Conservation (phyloP, 2,329 filamentous ascomycete genomes). For the Penicillium thymicola region DNA sequence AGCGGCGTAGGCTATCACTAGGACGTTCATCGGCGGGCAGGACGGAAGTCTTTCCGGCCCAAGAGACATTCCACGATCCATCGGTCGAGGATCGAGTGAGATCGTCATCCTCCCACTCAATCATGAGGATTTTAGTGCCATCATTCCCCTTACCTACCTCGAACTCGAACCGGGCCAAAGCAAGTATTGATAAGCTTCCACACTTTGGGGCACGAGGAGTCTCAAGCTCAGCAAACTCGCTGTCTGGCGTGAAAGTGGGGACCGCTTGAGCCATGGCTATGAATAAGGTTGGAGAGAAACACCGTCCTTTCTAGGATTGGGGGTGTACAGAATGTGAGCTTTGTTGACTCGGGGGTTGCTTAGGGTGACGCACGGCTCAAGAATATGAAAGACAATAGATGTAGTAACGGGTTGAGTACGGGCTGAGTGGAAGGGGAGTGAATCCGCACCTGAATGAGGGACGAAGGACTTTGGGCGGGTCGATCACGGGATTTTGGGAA, state of each 20-base stretch:
- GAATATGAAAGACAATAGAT: neutral
- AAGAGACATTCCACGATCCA: constrained; percentile 72
- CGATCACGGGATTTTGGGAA: constrained; percentile 19
- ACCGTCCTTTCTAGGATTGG: neutral
- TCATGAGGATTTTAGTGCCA: constrained; percentile 88
- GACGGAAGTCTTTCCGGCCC: constrained; percentile 75
- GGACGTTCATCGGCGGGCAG: constrained; percentile 62
- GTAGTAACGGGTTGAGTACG: neutral
- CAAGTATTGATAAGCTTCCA: constrained; percentile 47
- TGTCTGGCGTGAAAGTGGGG: constrained; percentile 32
- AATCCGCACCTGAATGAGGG: neutral
- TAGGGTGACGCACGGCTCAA: constrained; percentile 4
- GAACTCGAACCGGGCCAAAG: constrained; percentile 84
- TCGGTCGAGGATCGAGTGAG: constrained; percentile 39
- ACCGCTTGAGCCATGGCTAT: constrained; percentile 13
- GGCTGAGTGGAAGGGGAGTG: constrained; percentile 1
- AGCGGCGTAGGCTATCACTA: constrained; percentile 55
- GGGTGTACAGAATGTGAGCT: neutral
- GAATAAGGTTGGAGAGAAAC: constrained; percentile 6
- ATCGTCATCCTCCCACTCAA: constrained; percentile 75
- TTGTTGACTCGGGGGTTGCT: neutral
- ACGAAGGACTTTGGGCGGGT: constrained; percentile 2
- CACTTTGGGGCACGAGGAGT: constrained; percentile 27
- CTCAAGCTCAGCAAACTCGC: constrained; percentile 32
- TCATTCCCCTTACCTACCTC: constrained; percentile 72